phyloP scores from a whole-genome alignment of 352 stramenopile species.

The Pythium rishiriense region DNA sequence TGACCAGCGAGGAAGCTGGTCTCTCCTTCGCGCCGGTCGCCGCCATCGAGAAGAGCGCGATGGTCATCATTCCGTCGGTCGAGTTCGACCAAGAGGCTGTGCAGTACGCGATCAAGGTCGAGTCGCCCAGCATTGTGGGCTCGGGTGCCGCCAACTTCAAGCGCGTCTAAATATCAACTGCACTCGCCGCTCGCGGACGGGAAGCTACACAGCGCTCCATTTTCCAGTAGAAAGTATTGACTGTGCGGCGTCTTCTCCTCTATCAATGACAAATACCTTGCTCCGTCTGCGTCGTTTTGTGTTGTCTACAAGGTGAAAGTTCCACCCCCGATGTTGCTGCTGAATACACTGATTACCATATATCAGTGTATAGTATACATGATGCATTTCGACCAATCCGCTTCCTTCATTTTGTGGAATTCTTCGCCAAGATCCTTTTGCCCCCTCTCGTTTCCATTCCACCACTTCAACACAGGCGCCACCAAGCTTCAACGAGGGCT shows the following conservation, averaged over 20 bases:
- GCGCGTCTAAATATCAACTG: conserved; percentile 58
- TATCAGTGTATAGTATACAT: conserved; percentile 6
- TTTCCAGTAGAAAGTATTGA: background rate
- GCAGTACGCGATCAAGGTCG: conserved; percentile 72
- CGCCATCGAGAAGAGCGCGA: conserved; percentile 67
- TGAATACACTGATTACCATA: conserved; percentile 13
- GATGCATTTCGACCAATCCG: conserved; percentile 21
- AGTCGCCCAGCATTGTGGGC: conserved; percentile 79
- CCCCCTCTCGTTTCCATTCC: conserved; percentile 5
- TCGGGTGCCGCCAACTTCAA: conserved; percentile 78
- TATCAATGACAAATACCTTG: background rate
- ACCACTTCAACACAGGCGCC: conserved; percentile 31
- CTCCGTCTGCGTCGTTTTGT: background rate
- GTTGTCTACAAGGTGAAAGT: too few species aligned
- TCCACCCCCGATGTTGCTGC: too few species aligned
- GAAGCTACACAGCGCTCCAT: background rate
- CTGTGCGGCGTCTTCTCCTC: background rate
- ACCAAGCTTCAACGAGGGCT: background rate
- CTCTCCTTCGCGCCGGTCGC: conserved; percentile 76
- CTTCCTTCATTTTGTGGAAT: conserved; percentile 6
- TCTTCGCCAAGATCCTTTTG: conserved; percentile 15
- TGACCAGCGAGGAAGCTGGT: conserved; percentile 65
- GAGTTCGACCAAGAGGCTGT: conserved; percentile 71
- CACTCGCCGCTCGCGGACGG: background rate
- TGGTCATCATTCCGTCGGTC: conserved; percentile 76